Percentiles rank a stretch among this genome's conserved stretches.
phyloP scores from a whole-genome alignment of 441 rosid genomes.

The Viola pubescens region DNA sequence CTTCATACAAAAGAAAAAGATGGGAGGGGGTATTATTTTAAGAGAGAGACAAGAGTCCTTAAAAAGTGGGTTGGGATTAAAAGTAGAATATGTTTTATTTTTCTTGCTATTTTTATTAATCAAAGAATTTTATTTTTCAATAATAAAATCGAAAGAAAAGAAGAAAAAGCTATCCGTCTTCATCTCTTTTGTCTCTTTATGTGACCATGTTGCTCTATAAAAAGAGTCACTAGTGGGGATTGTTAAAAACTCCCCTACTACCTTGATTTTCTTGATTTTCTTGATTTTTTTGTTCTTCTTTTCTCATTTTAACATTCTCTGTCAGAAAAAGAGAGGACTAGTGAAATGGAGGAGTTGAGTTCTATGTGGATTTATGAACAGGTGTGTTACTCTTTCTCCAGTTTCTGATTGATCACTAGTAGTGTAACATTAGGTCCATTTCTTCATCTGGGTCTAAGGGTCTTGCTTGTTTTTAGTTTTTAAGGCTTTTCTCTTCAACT shows the following conservation, averaged over 20 bases:
- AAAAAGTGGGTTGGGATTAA: slow-evolving; percentile 31
- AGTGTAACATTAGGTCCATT: neutral
- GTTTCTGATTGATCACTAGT: too few species aligned
- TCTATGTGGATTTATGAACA: slow-evolving; percentile 61
- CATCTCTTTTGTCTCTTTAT: slow-evolving; percentile 25
- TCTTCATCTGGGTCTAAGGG: neutral
- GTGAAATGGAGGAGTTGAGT: slow-evolving; percentile 61
- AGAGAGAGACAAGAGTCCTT: slow-evolving; percentile 45
- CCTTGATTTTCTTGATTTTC: slow-evolving; percentile 7
- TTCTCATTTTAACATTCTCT: neutral
- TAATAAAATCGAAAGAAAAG: too few species aligned
- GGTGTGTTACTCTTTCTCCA: slow-evolving; percentile 33
- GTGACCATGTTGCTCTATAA: slow-evolving; percentile 32
- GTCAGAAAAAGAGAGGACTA: slow-evolving; percentile 3
- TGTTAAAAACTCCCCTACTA: slow-evolving; percentile 19
- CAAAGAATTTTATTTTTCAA: slow-evolving; percentile 13
- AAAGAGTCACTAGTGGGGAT: slow-evolving; percentile 17
- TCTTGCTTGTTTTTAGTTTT: slow-evolving; percentile 1
- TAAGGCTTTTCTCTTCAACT: neutral
- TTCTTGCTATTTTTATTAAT: slow-evolving; percentile 6
- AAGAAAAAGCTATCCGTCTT: slow-evolving; percentile 17
- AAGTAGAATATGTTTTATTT: slow-evolving; percentile 1
- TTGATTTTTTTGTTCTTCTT: neutral
- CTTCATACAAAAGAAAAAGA: neutral
- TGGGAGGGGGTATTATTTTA: slow-evolving; percentile 18